Conservation (phyloP, 2,329 filamentous ascomycete genomes). For the Fusarium sp. region DNA sequence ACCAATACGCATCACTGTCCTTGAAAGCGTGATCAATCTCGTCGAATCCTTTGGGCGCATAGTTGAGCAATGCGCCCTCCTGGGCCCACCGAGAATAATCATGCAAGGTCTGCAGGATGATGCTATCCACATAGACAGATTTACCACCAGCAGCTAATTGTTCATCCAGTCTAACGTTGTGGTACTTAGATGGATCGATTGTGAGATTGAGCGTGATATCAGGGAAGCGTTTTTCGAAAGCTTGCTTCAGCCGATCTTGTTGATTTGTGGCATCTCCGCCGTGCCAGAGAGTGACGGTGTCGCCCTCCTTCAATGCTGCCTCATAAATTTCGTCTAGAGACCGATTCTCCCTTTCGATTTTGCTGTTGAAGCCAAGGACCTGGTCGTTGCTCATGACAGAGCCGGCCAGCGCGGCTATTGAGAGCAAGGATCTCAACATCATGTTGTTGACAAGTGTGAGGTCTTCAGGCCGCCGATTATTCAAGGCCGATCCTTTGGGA, state of each 20-base stretch:
- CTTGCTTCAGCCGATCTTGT: conserved; percentile 55
- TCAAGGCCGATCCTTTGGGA: too few relatives aligned
- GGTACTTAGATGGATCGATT: conserved; percentile 69
- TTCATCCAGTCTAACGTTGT: conserved; percentile 61
- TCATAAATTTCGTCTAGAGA: conserved; percentile 63
- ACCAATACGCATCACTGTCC: conserved; percentile 53
- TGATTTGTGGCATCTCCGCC: conserved; percentile 62
- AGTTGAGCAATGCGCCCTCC: conserved; percentile 61
- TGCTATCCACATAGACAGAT: conserved; percentile 57
- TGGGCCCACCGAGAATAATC: conserved; percentile 66
- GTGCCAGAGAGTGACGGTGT: conserved; percentile 61
- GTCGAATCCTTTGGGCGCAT: conserved; percentile 62
- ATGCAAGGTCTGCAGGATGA: conserved; percentile 62
- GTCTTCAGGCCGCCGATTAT: too few relatives aligned
- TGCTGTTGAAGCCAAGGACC: too few relatives aligned
- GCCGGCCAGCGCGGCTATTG: too few relatives aligned
- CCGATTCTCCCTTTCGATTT: too few relatives aligned
- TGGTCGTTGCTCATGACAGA: too few relatives aligned
- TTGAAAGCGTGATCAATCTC: conserved; percentile 58
- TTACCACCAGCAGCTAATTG: conserved; percentile 55
- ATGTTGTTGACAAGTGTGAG: too few relatives aligned
- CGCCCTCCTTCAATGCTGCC: conserved; percentile 62
- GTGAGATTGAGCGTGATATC: conserved; percentile 66
- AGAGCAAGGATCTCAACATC: too few relatives aligned
- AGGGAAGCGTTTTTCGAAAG: conserved; percentile 63